These are phyloP conservation scores for Candida glucosophila DNA, from an alignment of 1,139 yeast species.

Conservation along the genomic window DNA sequence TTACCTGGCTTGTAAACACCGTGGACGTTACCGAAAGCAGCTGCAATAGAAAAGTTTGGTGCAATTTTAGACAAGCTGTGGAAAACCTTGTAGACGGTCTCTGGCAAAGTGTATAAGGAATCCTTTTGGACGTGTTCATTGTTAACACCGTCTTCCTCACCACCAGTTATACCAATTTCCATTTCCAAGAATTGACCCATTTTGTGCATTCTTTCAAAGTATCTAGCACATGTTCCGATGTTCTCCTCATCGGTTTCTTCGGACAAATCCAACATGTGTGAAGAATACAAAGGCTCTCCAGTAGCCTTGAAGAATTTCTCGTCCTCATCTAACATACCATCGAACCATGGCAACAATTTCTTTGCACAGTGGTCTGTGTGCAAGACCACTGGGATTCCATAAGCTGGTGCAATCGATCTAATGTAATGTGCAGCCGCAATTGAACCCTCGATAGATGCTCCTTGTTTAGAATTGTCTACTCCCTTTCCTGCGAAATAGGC, in stretches of 20 bases:
- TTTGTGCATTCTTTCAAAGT: slow-evolving; percentile 90
- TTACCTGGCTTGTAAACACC: slow-evolving; percentile 99
- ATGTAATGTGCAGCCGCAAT: slow-evolving; percentile 98
- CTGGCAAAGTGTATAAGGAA: slow-evolving; percentile 88
- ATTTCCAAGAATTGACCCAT: slow-evolving; percentile 97
- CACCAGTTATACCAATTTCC: slow-evolving; percentile 99
- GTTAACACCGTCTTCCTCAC: slow-evolving; percentile 99
- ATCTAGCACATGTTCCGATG: slow-evolving; percentile 89
- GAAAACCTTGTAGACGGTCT: slow-evolving; percentile 87
- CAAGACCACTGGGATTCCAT: slow-evolving; percentile 92
- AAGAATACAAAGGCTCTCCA: slow-evolving; percentile 96
- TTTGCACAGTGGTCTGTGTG: slow-evolving; percentile 99
- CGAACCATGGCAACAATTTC: slow-evolving; percentile 97
- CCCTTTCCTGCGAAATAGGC: slow-evolving; percentile 99
- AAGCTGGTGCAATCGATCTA: slow-evolving; percentile 91
- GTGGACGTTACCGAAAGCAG: slow-evolving; percentile 99
- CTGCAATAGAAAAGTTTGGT: slow-evolving; percentile 98
- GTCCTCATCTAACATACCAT: slow-evolving; percentile 95
- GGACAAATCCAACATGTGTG: slow-evolving; percentile 97
- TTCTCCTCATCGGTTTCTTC: slow-evolving; percentile 96
- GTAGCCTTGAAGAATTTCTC: slow-evolving; percentile 78
- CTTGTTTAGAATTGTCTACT: slow-evolving; percentile 85
- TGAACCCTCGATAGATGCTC: slow-evolving; percentile 91
- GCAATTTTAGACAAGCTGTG: slow-evolving; percentile 85
- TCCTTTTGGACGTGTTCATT: slow-evolving; percentile 88